phyloP scores from a whole-genome alignment of 106 monocot genomes.

The Narthecium ossifragum region DNA sequence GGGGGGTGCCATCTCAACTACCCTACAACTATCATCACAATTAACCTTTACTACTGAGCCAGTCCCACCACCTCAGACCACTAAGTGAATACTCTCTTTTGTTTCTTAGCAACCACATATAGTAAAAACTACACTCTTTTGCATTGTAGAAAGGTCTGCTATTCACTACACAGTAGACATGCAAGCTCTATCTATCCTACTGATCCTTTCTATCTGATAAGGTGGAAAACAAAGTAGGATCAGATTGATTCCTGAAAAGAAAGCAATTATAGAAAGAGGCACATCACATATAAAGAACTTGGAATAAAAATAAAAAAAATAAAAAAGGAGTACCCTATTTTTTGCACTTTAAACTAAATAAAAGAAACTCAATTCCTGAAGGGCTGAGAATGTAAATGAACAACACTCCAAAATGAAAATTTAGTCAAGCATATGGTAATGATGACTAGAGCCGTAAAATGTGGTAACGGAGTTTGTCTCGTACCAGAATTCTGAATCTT shows the following conservation, averaged over 20 bases:
- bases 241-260: conserved; percentile 1
- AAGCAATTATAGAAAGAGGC: neutral
- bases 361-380: neutral
- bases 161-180: neutral
- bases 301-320: neutral
- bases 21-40: conserved; percentile 12
- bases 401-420: no score
- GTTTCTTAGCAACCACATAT: neutral
- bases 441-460: neutral
- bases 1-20: conserved; percentile 11
- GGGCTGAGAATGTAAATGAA: neutral
- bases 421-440: neutral
- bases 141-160: neutral
- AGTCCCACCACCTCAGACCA: neutral
- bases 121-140: neutral
- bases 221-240: neutral
- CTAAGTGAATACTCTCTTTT: neutral
- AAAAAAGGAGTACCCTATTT: neutral
- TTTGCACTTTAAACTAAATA: neutral
- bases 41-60: neutral
- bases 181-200: neutral
- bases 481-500: no score
- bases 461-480: neutral
- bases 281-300: neutral
- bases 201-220: neutral